Percentiles rank a stretch among this genome's conserved stretches.
These are phyloP conservation scores for Amanita subjunquillea DNA, from an alignment of 768 basidiomycete genomes.

Conservation along the genomic window DNA sequence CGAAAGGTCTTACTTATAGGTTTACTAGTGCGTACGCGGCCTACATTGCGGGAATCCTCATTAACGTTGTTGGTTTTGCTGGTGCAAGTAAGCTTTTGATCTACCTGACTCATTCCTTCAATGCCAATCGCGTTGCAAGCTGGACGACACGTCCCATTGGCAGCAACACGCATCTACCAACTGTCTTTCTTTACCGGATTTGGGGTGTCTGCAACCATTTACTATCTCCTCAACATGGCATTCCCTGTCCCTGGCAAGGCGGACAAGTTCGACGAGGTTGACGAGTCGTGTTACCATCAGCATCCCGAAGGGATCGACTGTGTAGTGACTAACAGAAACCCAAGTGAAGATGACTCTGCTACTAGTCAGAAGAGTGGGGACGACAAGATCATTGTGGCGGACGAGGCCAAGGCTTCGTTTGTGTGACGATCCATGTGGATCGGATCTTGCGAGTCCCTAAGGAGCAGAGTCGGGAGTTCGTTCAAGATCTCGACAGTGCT, in stretches of 20 bases:
- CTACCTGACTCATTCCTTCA: background rate
- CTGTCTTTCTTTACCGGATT: conserved; percentile 85
- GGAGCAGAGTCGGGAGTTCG: too few species aligned
- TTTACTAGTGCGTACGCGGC: conserved; percentile 47
- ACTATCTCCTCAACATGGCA: conserved; percentile 44
- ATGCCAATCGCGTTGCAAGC: conserved; percentile 20
- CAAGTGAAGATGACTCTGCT: too few species aligned
- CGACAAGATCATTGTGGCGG: too few species aligned
- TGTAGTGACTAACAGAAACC: too few species aligned
- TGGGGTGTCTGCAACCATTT: conserved; percentile 54
- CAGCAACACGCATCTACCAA: conserved; percentile 61
- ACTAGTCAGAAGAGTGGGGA: too few species aligned
- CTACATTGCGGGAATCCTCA: conserved; percentile 68
- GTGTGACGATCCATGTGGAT: too few species aligned
- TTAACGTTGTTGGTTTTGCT: conserved; percentile 77
- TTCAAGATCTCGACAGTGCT: too few species aligned
- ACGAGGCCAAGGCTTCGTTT: too few species aligned
- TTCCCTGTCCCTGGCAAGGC: conserved; percentile 49
- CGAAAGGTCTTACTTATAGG: conserved; percentile 2
- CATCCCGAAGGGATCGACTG: background rate
- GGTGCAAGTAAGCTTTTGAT: conserved; percentile 45
- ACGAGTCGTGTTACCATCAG: conserved; percentile 22
- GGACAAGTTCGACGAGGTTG: conserved; percentile 39
- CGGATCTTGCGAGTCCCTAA: too few species aligned
- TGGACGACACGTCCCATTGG: conserved; percentile 50